These are phyloP conservation scores for Schwanniomyces occidentalis DNA, from an alignment of 805 yeast species.

Conservation along the genomic window DNA sequence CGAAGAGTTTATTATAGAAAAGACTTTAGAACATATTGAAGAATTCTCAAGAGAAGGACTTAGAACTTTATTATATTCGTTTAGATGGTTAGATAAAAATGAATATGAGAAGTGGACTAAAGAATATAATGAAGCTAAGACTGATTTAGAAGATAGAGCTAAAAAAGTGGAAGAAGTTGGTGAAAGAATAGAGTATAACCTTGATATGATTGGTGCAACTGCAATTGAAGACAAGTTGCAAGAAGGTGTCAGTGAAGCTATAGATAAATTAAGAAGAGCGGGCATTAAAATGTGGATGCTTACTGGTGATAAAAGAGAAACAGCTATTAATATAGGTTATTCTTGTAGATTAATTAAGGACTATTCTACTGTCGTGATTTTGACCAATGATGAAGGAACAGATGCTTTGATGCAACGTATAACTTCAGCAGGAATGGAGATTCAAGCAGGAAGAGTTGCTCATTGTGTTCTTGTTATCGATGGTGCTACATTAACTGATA, in stretches of 20 bases:
- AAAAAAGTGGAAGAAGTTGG: conserved; percentile 71
- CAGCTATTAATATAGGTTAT: conserved; percentile 96
- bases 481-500: conserved; percentile 77
- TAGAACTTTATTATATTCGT: conserved; percentile 84
- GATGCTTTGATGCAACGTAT: conserved; percentile 68
- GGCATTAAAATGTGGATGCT: conserved; percentile 97
- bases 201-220: conserved; percentile 83
- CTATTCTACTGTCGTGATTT: conserved; percentile 82
- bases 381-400: conserved; percentile 46
- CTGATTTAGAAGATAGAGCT: conserved; percentile 68
- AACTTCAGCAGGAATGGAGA: conserved; percentile 72
- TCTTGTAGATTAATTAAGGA: conserved; percentile 93
- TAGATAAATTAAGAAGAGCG: conserved; percentile 87
- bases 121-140: conserved; percentile 72
- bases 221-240: conserved; percentile 97
- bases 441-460: conserved; percentile 74
- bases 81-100: conserved; percentile 60
- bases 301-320: conserved; percentile 97
- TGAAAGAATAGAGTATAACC: conserved; percentile 62
- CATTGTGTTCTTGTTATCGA: conserved; percentile 94
- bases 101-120: conserved; percentile 68
- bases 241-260: conserved; percentile 94
- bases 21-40: conserved; percentile 86
- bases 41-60: conserved; percentile 94
- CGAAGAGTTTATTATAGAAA: conserved; percentile 77